Evolutionary conservation across 352 stramenopile species (phyloP), one percentile per base, ranked within the genome.

Genomic region (Globisporangium barbulae): DNA sequence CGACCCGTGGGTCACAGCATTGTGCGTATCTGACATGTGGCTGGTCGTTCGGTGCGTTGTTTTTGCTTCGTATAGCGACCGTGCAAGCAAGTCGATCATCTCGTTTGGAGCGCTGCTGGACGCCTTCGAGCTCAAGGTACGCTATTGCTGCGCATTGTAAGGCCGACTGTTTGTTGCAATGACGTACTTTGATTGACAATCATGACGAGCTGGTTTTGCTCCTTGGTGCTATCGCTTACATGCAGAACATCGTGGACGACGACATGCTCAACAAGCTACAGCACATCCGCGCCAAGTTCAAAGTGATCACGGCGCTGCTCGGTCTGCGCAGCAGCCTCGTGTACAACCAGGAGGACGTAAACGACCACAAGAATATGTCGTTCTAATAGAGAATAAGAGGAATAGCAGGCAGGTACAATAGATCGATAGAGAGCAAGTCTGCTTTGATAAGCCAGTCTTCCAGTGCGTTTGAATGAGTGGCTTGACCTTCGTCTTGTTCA

Each of bases 341-440:
- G 39, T 94, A 89, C 73, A 92, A 71, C 54, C 63, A 83, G 22
- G 75, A 86, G 28, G 79, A 91, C 52, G 71, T 89, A 15, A 63
- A 87, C 45, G 81, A 81, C 25, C 85, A 94, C 69, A 92, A 92
- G 69, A 87, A 92, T 67, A 92, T 94, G 85, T 92, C 83, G 2
- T 94, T 94, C 59, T 94, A 25, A 69, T 48, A 22, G 42, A 48
- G 17, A 22, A 22, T 22, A 22, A 22, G 21, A 21, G 0, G 6
- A 3, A 2, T 21, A 47, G 41, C 17, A 48, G 8, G 5, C 42
- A n/a, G 22, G 17, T 48, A 48, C 42, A 17, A 48, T 48, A 48
- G 42, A 48, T 28, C 25, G 25, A 28, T 48, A 48, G 42, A 48
- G 42, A 48, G 42, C 15, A 48, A 17, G 6, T 0, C 3, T 22